Evolutionary conservation across 371 early-diverging fungal species (phyloP).

Genomic region (Mucor plumbeus): DNA sequence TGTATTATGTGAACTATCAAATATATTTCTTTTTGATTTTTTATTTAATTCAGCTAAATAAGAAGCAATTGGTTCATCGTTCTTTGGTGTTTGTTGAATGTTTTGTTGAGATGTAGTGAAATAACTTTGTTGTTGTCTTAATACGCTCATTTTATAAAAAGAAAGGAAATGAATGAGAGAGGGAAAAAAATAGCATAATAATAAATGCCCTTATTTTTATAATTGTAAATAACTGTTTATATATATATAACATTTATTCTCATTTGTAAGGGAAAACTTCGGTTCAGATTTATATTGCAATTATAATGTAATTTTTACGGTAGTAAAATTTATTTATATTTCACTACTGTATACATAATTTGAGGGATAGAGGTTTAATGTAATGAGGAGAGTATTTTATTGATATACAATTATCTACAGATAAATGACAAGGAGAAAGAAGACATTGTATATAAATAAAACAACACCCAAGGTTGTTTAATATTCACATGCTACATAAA

Average conservation of each 20-base stretch:
- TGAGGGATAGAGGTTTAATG: neutral
- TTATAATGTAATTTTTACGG: slow-evolving; percentile 3
- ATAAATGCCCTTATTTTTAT: neutral
- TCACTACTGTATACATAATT: neutral
- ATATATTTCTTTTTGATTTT: slow-evolving; percentile 3
- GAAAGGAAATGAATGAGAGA: neutral
- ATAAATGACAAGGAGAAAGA: neutral
- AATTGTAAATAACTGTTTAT: too few relatives aligned
- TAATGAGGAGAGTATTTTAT: neutral
- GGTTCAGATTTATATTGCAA: slow-evolving; percentile 17
- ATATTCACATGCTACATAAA: too few relatives aligned
- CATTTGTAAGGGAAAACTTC: slow-evolving; percentile 11
- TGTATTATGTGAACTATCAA: neutral
- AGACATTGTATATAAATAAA: neutral
- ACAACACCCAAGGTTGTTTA: too few relatives aligned
- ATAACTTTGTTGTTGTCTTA: neutral
- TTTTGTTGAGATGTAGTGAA: slow-evolving; percentile 5
- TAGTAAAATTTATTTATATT: slow-evolving; percentile 8
- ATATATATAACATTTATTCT: too few relatives aligned
- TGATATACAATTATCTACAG: neutral
- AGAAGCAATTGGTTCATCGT: slow-evolving; percentile 23
- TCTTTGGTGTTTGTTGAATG: slow-evolving; percentile 1
- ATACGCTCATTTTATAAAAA: slow-evolving; percentile 9
- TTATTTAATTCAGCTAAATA: slow-evolving; percentile 15
- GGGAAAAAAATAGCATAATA: neutral